Conservation (phyloP, 805 yeast species). For the Ogataea nonfermentans region DNA sequence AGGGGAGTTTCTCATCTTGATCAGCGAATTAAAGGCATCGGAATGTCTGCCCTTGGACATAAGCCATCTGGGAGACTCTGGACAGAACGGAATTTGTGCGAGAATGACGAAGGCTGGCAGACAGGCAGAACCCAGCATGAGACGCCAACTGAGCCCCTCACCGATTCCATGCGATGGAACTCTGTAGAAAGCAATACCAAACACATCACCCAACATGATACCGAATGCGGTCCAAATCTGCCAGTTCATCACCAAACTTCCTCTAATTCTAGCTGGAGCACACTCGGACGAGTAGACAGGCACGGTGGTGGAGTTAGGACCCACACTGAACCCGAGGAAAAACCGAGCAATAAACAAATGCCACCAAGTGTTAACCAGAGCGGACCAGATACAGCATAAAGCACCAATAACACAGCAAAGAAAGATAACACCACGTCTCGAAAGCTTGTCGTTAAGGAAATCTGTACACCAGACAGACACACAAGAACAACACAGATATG, state of each 20-base stretch:
- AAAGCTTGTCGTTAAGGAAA: slow-evolving; percentile 51
- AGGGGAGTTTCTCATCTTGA: slow-evolving; percentile 36
- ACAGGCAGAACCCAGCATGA: slow-evolving; percentile 55
- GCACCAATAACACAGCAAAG: slow-evolving; percentile 61
- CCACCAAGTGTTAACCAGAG: slow-evolving; percentile 61
- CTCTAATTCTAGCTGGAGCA: slow-evolving; percentile 36
- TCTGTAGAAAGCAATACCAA: slow-evolving; percentile 35
- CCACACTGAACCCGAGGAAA: slow-evolving; percentile 37
- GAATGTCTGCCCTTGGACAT: slow-evolving; percentile 39
- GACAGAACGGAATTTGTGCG: slow-evolving; percentile 28
- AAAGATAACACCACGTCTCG: slow-evolving; percentile 68
- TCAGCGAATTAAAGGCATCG: slow-evolving; percentile 42
- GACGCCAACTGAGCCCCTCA: slow-evolving; percentile 47
- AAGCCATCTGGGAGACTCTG: slow-evolving; percentile 48
- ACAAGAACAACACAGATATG: slow-evolving; percentile 61
- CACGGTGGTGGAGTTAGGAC: slow-evolving; percentile 37
- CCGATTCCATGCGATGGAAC: slow-evolving; percentile 32
- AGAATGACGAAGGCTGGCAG: slow-evolving; percentile 43
- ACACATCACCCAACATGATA: slow-evolving; percentile 41
- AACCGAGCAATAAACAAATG: slow-evolving; percentile 53
- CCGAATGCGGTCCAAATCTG: slow-evolving; percentile 51
- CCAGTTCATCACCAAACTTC: slow-evolving; percentile 63
- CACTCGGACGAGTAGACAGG: slow-evolving; percentile 39
- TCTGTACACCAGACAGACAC: slow-evolving; percentile 67
- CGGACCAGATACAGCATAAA: slow-evolving; percentile 68